phyloP scores from a whole-genome alignment of 1,284 basidiomycete species.

The Cryptococcus maquisensis region DNA sequence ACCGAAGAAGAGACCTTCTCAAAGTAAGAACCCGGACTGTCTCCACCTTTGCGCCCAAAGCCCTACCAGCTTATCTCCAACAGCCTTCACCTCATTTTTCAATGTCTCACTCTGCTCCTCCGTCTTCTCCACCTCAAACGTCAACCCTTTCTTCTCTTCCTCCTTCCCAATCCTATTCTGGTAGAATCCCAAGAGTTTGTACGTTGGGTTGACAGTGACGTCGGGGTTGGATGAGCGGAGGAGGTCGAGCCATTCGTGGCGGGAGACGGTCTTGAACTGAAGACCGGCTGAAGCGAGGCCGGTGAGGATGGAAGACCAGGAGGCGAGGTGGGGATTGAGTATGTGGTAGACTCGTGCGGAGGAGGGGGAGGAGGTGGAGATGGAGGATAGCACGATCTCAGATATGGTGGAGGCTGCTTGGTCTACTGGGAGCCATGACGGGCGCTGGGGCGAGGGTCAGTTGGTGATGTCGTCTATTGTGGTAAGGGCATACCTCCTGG shows the following conservation, averaged over 20 bases:
- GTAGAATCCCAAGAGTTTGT: slow-evolving; percentile 52
- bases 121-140: slow-evolving; percentile 31
- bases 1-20: too few species aligned
- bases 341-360: slow-evolving; percentile 63
- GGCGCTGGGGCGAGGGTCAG: slow-evolving; percentile 29
- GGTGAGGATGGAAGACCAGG: slow-evolving; percentile 58
- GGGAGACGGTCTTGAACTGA: slow-evolving; percentile 66
- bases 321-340: slow-evolving; percentile 52
- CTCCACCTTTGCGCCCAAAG: slow-evolving; percentile 38
- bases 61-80: slow-evolving; percentile 28
- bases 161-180: slow-evolving; percentile 29
- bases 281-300: slow-evolving; percentile 63
- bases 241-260: slow-evolving; percentile 56
- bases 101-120: slow-evolving; percentile 29
- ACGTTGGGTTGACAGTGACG: slow-evolving; percentile 53
- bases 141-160: slow-evolving; percentile 24
- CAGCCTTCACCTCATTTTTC: slow-evolving; percentile 13
- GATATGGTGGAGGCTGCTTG: slow-evolving; percentile 55
- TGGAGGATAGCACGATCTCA: slow-evolving; percentile 50
- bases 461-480: too few species aligned
- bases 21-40: slow-evolving; percentile 35
- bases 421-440: slow-evolving; percentile 61
- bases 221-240: slow-evolving; percentile 51
- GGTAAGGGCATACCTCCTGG: slow-evolving; percentile 42
- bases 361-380: slow-evolving; percentile 14